These are phyloP conservation scores for Dactylellina parvicollis DNA, from an alignment of 2,329 filamentous ascomycete genomes.

Conservation along the genomic window DNA sequence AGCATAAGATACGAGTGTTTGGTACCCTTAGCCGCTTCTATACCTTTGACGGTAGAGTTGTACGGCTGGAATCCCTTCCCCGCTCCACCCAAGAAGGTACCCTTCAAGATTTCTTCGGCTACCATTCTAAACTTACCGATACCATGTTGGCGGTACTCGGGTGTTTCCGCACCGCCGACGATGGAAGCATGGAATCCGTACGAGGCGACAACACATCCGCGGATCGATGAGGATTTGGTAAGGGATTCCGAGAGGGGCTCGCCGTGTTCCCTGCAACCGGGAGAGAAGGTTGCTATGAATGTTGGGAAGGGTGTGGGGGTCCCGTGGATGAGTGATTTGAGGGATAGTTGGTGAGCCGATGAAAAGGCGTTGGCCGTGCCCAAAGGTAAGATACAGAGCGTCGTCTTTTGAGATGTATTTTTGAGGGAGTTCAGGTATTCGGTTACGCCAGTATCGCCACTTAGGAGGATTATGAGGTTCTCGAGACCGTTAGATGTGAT, in stretches of 20 bases:
- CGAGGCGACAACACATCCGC: conserved; percentile 85
- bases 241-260: conserved; percentile 58
- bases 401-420: conserved; percentile 23
- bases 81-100: conserved; percentile 51
- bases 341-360: conserved; percentile 67
- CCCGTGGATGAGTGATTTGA: conserved; percentile 68
- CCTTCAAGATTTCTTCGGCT: conserved; percentile 68
- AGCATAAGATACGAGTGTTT: conserved; percentile 80
- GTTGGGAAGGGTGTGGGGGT: conserved; percentile 68
- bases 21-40: conserved; percentile 61
- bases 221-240: conserved; percentile 63
- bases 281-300: conserved; percentile 71
- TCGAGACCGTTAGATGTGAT: conserved; percentile 41
- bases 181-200: conserved; percentile 92
- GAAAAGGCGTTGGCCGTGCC: conserved; percentile 76
- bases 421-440: conserved; percentile 44
- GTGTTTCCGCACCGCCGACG: conserved; percentile 89
- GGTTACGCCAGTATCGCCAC: conserved; percentile 46
- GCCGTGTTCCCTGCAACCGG: conserved; percentile 61
- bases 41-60: conserved; percentile 64
- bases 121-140: conserved; percentile 84
- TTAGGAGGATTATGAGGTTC: conserved; percentile 46
- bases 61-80: conserved; percentile 69
- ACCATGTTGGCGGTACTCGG: conserved; percentile 80
- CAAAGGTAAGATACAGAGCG: conserved; percentile 69